Percentiles rank a stretch among this genome's conserved stretches.
Conservation (phyloP, 176 grass and related monocot genomes). For the Aechmea fasciata region DNA sequence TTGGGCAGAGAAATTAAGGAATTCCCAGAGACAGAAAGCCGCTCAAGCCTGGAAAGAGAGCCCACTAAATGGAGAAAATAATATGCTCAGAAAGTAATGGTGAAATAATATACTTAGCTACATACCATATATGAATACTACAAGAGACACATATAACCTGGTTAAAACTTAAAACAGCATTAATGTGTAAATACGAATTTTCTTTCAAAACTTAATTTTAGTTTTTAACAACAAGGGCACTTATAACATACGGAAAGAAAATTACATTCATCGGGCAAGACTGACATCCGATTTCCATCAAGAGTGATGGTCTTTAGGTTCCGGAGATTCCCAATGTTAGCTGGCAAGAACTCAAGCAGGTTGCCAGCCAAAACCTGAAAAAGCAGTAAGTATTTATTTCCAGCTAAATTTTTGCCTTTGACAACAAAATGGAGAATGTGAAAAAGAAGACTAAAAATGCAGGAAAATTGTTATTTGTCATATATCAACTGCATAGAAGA, state of each 20-base stretch:
- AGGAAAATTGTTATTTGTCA: conserved; percentile 9
- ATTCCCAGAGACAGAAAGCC: conserved; percentile 66
- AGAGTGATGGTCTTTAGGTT: conserved; percentile 83
- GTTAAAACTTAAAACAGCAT: background rate
- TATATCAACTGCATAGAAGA: background rate
- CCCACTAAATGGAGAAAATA: conserved; percentile 53
- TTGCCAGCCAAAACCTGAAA: conserved; percentile 80
- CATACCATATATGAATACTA: background rate
- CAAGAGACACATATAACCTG: background rate
- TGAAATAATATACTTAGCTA: conserved; percentile 3
- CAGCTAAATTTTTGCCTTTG: background rate
- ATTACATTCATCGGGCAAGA: conserved; percentile 88
- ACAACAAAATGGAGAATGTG: background rate
- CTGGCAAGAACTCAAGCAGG: conserved; percentile 61
- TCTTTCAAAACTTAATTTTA: too few relatives aligned
- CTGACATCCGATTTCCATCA: conserved; percentile 70
- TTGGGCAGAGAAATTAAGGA: conserved; percentile 62
- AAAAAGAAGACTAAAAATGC: conserved; percentile 2
- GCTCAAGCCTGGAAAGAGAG: conserved; percentile 72
- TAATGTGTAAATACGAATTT: background rate
- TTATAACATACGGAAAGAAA: conserved; percentile 21
- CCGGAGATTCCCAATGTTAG: conserved; percentile 72
- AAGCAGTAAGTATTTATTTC: background rate
- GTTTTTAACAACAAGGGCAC: background rate
- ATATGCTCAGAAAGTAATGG: conserved; percentile 18